Conservation (phyloP, 225 moss, liverwort and hornwort species). For the Marchantia polymorpha region DNA sequence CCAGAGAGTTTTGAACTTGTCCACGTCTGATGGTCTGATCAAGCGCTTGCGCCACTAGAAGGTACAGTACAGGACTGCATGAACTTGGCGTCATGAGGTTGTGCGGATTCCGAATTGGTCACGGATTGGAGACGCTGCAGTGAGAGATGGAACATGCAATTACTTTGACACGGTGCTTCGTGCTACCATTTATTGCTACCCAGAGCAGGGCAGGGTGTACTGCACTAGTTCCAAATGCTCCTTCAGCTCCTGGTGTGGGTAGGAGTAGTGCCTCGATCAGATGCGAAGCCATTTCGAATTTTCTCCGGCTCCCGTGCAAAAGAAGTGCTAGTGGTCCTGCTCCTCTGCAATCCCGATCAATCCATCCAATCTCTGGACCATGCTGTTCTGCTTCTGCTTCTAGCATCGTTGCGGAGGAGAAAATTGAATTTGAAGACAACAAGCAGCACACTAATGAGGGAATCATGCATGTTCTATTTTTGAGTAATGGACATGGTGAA, state of each 20-base stretch:
- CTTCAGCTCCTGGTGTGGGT: not conserved
- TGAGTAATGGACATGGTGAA: constrained; percentile 93
- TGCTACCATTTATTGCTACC: not conserved
- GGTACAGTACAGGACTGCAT: too few species aligned
- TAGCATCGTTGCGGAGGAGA: not conserved
- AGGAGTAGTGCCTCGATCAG: not conserved
- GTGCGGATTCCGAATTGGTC: not conserved
- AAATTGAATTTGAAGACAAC: not conserved
- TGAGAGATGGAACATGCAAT: not conserved
- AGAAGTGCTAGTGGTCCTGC: not conserved
- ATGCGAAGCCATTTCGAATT: not conserved
- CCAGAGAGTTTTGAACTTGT: too few species aligned
- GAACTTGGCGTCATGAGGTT: not conserved
- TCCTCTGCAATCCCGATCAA: not conserved
- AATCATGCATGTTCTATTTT: constrained; percentile 53
- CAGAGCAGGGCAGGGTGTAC: not conserved
- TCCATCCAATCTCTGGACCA: not conserved
- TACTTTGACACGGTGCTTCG: not conserved
- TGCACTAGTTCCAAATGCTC: too few species aligned
- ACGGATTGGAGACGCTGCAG: not conserved
- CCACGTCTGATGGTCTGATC: too few species aligned
- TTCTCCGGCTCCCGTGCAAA: not conserved
- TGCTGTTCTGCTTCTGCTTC: not conserved
- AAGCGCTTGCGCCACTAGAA: too few species aligned
- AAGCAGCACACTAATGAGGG: not conserved